Base-by-base conservation (phyloP, 768 basidiomycete genomes). In the Kwoniella sp. region DNA sequence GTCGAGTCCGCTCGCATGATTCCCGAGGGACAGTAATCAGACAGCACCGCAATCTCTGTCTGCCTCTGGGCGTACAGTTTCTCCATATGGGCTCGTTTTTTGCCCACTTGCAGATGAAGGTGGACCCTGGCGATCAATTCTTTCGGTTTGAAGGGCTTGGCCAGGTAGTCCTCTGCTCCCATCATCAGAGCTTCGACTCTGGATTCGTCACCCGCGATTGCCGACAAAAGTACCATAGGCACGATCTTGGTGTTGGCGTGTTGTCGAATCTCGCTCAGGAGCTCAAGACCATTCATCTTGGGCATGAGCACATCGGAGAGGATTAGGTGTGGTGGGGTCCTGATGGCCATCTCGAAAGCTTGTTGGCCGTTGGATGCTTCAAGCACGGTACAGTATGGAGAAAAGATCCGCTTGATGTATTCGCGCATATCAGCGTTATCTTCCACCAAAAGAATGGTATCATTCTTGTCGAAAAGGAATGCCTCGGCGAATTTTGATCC, bases 91-190 rank as follows among this genome's bases (percentile, higher is more conserved):
- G 61, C 61, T 3, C 76, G 70, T 34, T 80, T 80, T 67, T 83
- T 83, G 30, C 83, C 83, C 12, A 83, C 69, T 54, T 83, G 82
- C 67, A 83, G 74, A 51, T 83, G 82, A 17, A 83, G 72, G 55
- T 82, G 78, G 4, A 76, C 80, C 20, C 83, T 74, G 7, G 83
- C 83, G 30, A 83, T 61, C 11, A 83, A 68, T 61, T 83, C 82
- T 52, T 78, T 75, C 1, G 79, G 72, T 45, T 76, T 79, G 75
- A 83, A 83, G 1, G 83, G 83, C 66, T 83, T 83, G 13, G 73
- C 66, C 15, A 83, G 67, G 61, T 81, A 83, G 58, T 80, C 82
- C 55, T 83, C 82, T 0, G 82, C 82, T 3, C 82, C 83, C 58
- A 72, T 72, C 28, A 80, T 55, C 31, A 83, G 66, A 2, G 81